Conservation (phyloP, 2,329 filamentous ascomycete species). For the Ophiostoma himal-ulmi region DNA sequence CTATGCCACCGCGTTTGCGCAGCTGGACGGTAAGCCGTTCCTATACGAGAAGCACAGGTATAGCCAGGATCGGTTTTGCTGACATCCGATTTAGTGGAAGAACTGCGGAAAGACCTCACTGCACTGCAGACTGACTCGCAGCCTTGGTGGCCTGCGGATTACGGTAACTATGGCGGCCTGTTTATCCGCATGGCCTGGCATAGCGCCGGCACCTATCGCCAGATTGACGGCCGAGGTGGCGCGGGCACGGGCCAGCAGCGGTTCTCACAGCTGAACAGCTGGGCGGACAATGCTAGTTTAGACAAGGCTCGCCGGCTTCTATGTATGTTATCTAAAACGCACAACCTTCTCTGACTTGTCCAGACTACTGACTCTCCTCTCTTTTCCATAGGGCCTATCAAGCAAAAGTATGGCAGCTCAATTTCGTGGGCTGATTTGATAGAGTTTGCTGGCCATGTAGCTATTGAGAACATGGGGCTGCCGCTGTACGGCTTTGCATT, state of each 20-base stretch:
- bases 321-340: slow-evolving; percentile 31
- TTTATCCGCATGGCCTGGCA: slow-evolving; percentile 81
- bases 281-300: slow-evolving; percentile 72
- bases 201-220: slow-evolving; percentile 71
- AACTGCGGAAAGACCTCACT: slow-evolving; percentile 66
- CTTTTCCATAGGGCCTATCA: slow-evolving; percentile 55
- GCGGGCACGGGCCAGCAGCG: slow-evolving; percentile 70
- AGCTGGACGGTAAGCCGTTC: background rate
- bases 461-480: slow-evolving; percentile 70
- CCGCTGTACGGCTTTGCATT: slow-evolving; percentile 68
- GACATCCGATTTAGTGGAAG: background rate
- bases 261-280: slow-evolving; percentile 74
- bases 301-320: slow-evolving; percentile 76
- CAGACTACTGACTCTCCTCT: background rate
- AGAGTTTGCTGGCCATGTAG: slow-evolving; percentile 68
- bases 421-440: slow-evolving; percentile 74
- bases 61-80: background rate
- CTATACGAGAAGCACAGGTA: background rate
- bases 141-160: slow-evolving; percentile 77
- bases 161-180: slow-evolving; percentile 73
- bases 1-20: slow-evolving; percentile 69
- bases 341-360: too few relatives aligned
- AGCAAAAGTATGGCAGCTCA: slow-evolving; percentile 79
- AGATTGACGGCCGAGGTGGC: slow-evolving; percentile 68
- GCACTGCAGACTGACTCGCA: slow-evolving; percentile 71